Evolutionary conservation across 2,329 filamentous ascomycete species (phyloP).

Genomic region (Aspergillus tanneri): DNA sequence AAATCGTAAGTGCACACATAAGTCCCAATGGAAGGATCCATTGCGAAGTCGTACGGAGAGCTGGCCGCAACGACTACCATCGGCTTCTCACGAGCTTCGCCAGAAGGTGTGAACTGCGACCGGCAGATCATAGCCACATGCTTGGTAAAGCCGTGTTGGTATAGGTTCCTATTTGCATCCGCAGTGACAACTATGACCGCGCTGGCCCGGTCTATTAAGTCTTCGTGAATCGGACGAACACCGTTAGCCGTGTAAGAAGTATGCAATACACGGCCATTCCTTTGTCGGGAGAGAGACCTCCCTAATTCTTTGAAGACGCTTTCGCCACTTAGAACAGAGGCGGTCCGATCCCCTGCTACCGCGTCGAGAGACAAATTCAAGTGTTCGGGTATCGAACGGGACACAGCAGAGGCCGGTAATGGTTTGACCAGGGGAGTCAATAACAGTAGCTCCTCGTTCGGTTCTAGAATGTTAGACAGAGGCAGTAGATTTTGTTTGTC

Average conservation of each 20-base stretch:
- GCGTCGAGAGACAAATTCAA: conserved; percentile 52
- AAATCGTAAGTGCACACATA: conserved; percentile 97
- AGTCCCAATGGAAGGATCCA: conserved; percentile 84
- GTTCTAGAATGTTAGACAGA: conserved; percentile 74
- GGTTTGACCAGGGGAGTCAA: conserved; percentile 89
- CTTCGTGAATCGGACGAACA: conserved; percentile 88
- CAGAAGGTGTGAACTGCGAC: conserved; percentile 39
- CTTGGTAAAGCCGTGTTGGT: conserved; percentile 92
- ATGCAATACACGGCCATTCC: conserved; percentile 83
- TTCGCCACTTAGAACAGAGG: conserved; percentile 82
- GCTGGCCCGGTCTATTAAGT: conserved; percentile 81
- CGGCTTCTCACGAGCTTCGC: conserved; percentile 65
- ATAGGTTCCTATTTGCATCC: conserved; percentile 89
- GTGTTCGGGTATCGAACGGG: conserved; percentile 61
- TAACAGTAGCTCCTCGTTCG: conserved; percentile 83
- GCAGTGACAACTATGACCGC: conserved; percentile 89
- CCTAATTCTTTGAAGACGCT: conserved; percentile 89
- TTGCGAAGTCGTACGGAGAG: conserved; percentile 94
- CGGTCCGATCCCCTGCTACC: conserved; percentile 56
- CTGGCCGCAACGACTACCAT: conserved; percentile 89
- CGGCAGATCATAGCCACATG: conserved; percentile 91
- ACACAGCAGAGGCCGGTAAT: conserved; percentile 82
- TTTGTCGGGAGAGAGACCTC: conserved; percentile 77
- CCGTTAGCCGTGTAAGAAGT: conserved; percentile 95
- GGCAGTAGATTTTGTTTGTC: conserved; percentile 85